These are phyloP conservation scores for Avena eriantha DNA, from an alignment of 176 grass and related monocot genomes.

Conservation along the genomic window DNA sequence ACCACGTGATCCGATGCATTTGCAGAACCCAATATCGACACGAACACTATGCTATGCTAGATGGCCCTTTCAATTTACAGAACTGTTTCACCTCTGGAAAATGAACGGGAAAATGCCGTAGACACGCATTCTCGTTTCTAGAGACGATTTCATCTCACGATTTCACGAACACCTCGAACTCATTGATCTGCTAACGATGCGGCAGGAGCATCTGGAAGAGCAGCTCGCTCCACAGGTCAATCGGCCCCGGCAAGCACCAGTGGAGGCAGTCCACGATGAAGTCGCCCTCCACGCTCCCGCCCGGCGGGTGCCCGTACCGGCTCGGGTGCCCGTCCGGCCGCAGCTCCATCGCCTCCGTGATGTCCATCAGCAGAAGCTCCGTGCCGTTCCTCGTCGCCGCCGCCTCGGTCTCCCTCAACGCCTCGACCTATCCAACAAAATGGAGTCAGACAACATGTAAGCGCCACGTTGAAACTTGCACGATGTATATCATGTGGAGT, in stretches of 20 bases:
- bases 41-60: neutral
- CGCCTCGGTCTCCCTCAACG: constrained; percentile 46
- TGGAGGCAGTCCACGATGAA: constrained; percentile 71
- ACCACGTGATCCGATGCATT: neutral
- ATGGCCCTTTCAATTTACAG: neutral
- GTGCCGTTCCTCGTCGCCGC: constrained; percentile 29
- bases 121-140: neutral
- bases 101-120: neutral
- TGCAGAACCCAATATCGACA: neutral
- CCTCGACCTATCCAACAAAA: constrained; percentile 23
- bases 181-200: neutral
- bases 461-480: neutral
- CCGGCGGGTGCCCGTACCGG: constrained; percentile 57
- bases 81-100: neutral
- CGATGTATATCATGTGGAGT: neutral
- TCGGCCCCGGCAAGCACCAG: constrained; percentile 75
- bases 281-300: constrained; percentile 55
- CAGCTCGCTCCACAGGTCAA: constrained; percentile 69
- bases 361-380: constrained; percentile 57
- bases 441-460: neutral
- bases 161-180: neutral
- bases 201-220: constrained; percentile 50
- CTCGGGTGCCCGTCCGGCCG: constrained; percentile 84
- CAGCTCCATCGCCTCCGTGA: constrained; percentile 63
- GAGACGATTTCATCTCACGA: neutral